Evolutionary conservation across 2,329 filamentous ascomycete genomes (phyloP).

Genomic region (Raffaelea ambrosiae): DNA sequence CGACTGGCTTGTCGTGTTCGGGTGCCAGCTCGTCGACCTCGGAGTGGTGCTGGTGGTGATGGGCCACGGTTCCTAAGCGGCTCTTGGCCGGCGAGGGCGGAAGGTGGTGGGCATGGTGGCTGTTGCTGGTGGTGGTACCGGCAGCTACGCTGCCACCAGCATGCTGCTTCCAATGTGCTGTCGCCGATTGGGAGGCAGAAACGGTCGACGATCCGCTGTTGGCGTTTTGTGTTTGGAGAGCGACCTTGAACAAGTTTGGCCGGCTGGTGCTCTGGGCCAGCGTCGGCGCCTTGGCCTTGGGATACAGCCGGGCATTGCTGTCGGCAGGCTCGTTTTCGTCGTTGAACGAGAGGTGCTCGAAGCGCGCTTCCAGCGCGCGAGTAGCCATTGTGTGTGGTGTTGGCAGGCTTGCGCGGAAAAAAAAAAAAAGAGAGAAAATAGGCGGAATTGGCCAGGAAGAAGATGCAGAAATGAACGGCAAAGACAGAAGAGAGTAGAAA

Average conservation of each 20-base stretch:
- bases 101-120: conserved; percentile 7
- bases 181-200: too few relatives aligned
- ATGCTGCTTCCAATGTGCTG: too few relatives aligned
- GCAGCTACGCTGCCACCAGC: too few relatives aligned
- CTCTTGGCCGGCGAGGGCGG: conserved; percentile 26
- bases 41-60: conserved; percentile 8
- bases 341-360: conserved; percentile 82
- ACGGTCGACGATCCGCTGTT: conserved; percentile 39
- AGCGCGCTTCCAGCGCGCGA: conserved; percentile 72
- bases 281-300: conserved; percentile 65
- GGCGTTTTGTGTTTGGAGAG: conserved; percentile 68
- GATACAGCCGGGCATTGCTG: conserved; percentile 43
- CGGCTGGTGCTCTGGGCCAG: conserved; percentile 46
- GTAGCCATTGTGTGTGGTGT: conserved; percentile 53
- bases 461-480: neutral
- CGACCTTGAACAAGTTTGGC: conserved; percentile 78
- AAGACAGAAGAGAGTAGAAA: neutral
- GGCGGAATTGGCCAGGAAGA: too few relatives aligned
- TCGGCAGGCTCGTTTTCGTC: conserved; percentile 64
- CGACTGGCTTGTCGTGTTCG: neutral
- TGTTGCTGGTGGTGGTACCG: conserved; percentile 13
- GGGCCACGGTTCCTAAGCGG: conserved; percentile 3
- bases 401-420: neutral
- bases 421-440: neutral
- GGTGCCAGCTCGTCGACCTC: conserved; percentile 16